Percentiles rank a stretch among this genome's conserved stretches.
Evolutionary conservation across 148 eudicot genomes (phyloP).

Genomic region (Oxyria digyna): DNA sequence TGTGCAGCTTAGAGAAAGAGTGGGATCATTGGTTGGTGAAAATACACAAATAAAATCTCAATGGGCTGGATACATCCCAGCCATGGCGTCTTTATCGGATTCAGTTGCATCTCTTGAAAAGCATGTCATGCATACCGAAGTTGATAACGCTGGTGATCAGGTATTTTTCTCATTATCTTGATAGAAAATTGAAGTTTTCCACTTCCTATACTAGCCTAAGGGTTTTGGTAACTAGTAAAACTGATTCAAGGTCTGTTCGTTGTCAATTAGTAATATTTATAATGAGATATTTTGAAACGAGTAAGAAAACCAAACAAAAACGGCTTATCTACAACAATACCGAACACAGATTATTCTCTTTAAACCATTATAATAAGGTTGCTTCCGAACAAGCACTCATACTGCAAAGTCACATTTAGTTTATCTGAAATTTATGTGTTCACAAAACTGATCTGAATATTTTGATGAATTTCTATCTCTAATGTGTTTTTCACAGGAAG

Average conservation of each 20-base stretch:
- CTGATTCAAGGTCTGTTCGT: too few relatives aligned
- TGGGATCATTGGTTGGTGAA: constrained; percentile 46
- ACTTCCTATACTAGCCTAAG: background rate
- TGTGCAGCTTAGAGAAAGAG: constrained; percentile 37
- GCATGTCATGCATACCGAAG: constrained; percentile 22
- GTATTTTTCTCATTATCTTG: constrained; percentile 18
- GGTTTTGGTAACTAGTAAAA: background rate
- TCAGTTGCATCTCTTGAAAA: constrained; percentile 66
- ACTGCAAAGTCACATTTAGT: background rate
- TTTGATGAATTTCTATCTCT: background rate
- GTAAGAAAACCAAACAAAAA: too few relatives aligned
- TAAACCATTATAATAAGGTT: too few relatives aligned
- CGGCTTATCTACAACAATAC: too few relatives aligned
- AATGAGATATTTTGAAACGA: too few relatives aligned
- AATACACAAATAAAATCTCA: constrained; percentile 56
- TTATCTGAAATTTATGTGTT: background rate
- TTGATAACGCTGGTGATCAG: constrained; percentile 22
- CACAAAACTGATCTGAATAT: background rate
- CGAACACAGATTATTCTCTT: too few relatives aligned
- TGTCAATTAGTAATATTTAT: too few relatives aligned
- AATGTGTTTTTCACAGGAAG: constrained; percentile 29
- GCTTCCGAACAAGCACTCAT: too few relatives aligned
- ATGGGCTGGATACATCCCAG: constrained; percentile 49
- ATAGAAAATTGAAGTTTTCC: background rate
- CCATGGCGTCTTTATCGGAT: constrained; percentile 46